phyloP scores from a whole-genome alignment of 2,329 filamentous ascomycete genomes.

The Cyphellophora europaea region DNA sequence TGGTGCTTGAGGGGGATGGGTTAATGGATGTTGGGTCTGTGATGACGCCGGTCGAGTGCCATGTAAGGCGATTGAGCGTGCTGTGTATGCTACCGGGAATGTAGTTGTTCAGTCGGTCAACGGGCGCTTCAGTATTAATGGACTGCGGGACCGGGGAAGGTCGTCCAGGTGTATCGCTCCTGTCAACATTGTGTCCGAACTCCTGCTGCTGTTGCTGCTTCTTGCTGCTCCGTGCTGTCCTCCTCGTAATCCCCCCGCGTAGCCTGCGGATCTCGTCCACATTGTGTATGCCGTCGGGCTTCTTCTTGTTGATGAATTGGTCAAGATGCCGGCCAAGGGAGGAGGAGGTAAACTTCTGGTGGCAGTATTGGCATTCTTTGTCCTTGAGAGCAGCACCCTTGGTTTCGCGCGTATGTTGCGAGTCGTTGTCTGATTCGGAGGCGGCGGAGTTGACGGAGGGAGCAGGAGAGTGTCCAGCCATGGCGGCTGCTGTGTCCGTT shows the following conservation, averaged over 20 bases:
- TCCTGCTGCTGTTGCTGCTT: slow-evolving; percentile 45
- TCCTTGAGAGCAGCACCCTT: slow-evolving; percentile 57
- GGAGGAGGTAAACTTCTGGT: slow-evolving; percentile 84
- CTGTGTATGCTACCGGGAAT: slow-evolving; percentile 19
- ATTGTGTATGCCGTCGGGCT: slow-evolving; percentile 85
- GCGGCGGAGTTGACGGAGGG: neutral
- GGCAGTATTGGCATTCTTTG: slow-evolving; percentile 78
- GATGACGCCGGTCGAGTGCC: slow-evolving; percentile 70
- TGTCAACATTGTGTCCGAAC: too few species aligned
- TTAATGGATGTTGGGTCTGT: slow-evolving; percentile 57
- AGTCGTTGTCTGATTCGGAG: neutral
- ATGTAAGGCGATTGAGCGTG: slow-evolving; percentile 53
- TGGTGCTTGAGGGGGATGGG: slow-evolving; percentile 31
- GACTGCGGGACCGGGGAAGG: slow-evolving; percentile 23
- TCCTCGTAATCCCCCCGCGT: slow-evolving; percentile 74
- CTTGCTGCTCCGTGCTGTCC: slow-evolving; percentile 63
- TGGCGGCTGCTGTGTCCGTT: neutral
- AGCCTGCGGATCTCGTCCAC: slow-evolving; percentile 81
- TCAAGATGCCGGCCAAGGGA: slow-evolving; percentile 89
- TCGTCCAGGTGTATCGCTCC: slow-evolving; percentile 42
- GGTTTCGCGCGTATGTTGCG: slow-evolving; percentile 1
- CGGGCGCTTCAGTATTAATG: slow-evolving; percentile 5
- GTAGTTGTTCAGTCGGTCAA: slow-evolving; percentile 5
- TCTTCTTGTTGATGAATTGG: slow-evolving; percentile 87
- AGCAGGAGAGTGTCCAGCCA: neutral